A percentile compares a stretch with the other conserved stretches of the same genome.
phyloP scores from a whole-genome alignment of 2,329 filamentous ascomycete species.

The Aspergillus pseudotamarii region DNA sequence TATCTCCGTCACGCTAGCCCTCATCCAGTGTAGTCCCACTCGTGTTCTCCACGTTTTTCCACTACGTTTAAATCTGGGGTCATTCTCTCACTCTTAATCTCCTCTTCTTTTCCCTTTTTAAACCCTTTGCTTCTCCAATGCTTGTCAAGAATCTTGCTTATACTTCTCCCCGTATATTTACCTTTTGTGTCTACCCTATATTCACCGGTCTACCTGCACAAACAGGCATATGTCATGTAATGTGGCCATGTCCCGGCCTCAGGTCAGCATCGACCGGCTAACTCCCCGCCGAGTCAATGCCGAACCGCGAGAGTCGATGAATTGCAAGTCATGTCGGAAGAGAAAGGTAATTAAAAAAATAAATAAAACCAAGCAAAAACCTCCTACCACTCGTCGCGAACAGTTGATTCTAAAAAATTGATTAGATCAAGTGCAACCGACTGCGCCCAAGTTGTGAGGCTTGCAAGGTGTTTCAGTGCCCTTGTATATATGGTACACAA shows the following conservation, averaged over 20 bases:
- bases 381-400: neutral
- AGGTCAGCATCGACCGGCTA: conserved; percentile 79
- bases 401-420: neutral
- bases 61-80: conserved; percentile 17
- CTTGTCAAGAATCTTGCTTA: neutral
- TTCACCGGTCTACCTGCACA: neutral
- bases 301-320: conserved; percentile 87
- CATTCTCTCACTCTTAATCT: conserved; percentile 9
- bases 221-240: conserved; percentile 15
- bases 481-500: conserved; percentile 77
- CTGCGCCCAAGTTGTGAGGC: conserved; percentile 83
- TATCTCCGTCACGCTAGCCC: conserved; percentile 12
- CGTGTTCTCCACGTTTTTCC: conserved; percentile 26
- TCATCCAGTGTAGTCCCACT: neutral
- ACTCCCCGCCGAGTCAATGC: conserved; percentile 70
- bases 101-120: conserved; percentile 12
- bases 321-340: conserved; percentile 92
- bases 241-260: conserved; percentile 66
- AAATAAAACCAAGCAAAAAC: neutral
- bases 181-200: neutral
- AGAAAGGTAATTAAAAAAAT: conserved; percentile 74
- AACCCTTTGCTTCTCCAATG: conserved; percentile 12
- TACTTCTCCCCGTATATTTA: conserved; percentile 1
- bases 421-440: conserved; percentile 87
- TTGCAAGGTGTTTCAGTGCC: conserved; percentile 85